A percentile compares a stretch with the other conserved stretches of the same genome.
These are phyloP conservation scores for Phytopythium mirpurense DNA, from an alignment of 352 stramenopile genomes.

Conservation along the genomic window DNA sequence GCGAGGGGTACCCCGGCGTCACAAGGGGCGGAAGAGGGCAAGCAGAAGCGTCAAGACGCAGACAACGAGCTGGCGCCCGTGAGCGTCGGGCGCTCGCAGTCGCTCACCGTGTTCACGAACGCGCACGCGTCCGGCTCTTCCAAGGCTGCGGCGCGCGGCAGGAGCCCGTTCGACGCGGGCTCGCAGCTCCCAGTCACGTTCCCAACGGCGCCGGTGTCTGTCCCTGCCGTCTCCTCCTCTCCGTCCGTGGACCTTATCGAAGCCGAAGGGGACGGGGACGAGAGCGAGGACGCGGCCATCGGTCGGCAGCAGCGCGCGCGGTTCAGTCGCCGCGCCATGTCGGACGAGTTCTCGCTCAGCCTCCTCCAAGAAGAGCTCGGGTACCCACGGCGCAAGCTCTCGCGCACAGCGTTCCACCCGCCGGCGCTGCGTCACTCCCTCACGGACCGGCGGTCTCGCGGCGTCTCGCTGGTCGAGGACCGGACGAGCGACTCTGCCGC, in stretches of 20 bases:
- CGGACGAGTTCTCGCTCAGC: conserved; percentile 49
- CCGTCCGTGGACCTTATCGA: neutral
- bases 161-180: conserved; percentile 16
- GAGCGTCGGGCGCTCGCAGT: conserved; percentile 34
- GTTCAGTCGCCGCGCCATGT: conserved; percentile 44
- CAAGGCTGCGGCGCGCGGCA: conserved; percentile 11
- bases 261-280: conserved; percentile 9
- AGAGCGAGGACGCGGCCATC: conserved; percentile 22
- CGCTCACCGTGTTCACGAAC: conserved; percentile 20
- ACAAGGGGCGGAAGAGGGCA: neutral
- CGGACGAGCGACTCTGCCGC: neutral
- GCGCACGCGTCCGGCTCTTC: conserved; percentile 14
- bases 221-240: neutral
- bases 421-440: neutral
- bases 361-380: conserved; percentile 70
- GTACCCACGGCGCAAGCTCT: conserved; percentile 41
- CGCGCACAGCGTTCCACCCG: conserved; percentile 7
- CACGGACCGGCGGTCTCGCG: conserved; percentile 23
- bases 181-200: conserved; percentile 1
- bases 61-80: conserved; percentile 13
- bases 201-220: conserved; percentile 1
- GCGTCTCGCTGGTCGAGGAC: conserved; percentile 31
- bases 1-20: neutral
- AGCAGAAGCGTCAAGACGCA: conserved; percentile 1
- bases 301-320: conserved; percentile 18